These are phyloP conservation scores for Taiozyma onychis DNA, from an alignment of 1,139 yeast genomes.

Conservation along the genomic window DNA sequence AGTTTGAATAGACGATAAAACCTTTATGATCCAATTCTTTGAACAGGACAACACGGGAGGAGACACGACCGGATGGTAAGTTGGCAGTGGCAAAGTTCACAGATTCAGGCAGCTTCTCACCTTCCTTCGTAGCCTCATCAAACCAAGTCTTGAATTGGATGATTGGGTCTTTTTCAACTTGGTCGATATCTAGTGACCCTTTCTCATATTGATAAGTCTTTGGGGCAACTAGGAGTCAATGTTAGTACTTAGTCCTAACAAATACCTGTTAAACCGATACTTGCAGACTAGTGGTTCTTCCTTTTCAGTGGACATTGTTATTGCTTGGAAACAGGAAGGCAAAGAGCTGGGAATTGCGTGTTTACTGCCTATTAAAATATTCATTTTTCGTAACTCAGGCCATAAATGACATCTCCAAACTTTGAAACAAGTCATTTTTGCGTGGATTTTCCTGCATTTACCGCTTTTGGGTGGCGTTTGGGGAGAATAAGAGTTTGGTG, in stretches of 20 bases:
- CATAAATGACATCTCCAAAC: background rate
- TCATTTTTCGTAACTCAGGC: background rate
- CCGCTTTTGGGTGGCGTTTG: background rate
- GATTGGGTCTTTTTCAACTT: conserved; percentile 58
- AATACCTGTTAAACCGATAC: background rate
- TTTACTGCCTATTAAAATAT: background rate
- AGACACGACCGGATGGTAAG: conserved; percentile 82
- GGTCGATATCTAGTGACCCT: conserved; percentile 48
- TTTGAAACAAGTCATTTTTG: background rate
- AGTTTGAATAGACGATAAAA: conserved; percentile 85
- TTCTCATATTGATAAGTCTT: conserved; percentile 85
- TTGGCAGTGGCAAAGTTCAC: conserved; percentile 79
- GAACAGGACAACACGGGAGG: conserved; percentile 76
- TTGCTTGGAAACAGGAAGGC: background rate
- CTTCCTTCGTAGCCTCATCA: conserved; percentile 57
- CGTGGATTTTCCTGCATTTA: background rate
- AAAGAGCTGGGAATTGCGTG: background rate
- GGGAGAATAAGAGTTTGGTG: background rate
- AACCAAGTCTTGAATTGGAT: conserved; percentile 83
- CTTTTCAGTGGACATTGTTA: conserved; percentile 7
- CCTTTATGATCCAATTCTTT: conserved; percentile 86
- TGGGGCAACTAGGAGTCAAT: conserved; percentile 51
- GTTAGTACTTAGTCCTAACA: background rate
- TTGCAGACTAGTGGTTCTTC: conserved; percentile 15
- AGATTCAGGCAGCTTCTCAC: conserved; percentile 68